A percentile compares a stretch with the other conserved stretches of the same genome.
phyloP scores from a whole-genome alignment of 306 rosid species.

The Vigna unguiculata region DNA sequence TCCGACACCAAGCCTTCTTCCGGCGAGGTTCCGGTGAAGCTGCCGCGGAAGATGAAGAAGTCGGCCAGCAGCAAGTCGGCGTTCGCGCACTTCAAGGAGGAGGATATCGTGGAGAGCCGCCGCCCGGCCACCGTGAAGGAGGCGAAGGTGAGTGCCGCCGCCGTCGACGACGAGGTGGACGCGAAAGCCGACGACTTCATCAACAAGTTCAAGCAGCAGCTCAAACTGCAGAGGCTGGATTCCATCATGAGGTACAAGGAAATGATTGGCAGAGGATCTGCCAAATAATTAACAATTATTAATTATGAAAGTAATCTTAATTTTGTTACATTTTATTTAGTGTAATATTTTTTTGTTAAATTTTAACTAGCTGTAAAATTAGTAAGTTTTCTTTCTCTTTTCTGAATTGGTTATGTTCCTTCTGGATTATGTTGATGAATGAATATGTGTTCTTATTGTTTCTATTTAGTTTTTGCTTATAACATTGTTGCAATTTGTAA shows the following conservation, averaged over 20 bases:
- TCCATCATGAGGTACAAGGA: constrained; percentile 72
- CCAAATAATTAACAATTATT: constrained; percentile 30
- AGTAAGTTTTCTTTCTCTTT: background rate
- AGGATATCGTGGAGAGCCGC: constrained; percentile 65
- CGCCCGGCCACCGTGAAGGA: constrained; percentile 79
- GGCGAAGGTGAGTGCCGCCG: constrained; percentile 13
- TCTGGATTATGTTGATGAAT: constrained; percentile 43
- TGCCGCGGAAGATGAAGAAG: constrained; percentile 76
- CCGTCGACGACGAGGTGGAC: constrained; percentile 67
- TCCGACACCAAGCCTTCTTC: constrained; percentile 77
- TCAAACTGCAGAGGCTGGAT: constrained; percentile 83
- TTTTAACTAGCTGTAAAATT: constrained; percentile 42
- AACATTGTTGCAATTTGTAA: too few species aligned
- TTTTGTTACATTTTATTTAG: background rate
- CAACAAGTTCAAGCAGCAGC: constrained; percentile 80
- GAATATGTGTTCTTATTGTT: constrained; percentile 2
- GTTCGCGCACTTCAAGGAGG: constrained; percentile 65
- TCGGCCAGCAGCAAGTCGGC: constrained; percentile 80
- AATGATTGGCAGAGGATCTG: constrained; percentile 53
- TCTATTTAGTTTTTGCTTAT: background rate
- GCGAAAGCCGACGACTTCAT: constrained; percentile 89
- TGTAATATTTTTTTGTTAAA: constrained; percentile 36
- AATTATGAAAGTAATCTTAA: background rate
- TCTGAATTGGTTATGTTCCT: constrained; percentile 29
- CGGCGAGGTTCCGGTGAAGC: constrained; percentile 67